phyloP scores from a whole-genome alignment of 2,329 filamentous ascomycete species.

The Aotearoamyces nothofagi region DNA sequence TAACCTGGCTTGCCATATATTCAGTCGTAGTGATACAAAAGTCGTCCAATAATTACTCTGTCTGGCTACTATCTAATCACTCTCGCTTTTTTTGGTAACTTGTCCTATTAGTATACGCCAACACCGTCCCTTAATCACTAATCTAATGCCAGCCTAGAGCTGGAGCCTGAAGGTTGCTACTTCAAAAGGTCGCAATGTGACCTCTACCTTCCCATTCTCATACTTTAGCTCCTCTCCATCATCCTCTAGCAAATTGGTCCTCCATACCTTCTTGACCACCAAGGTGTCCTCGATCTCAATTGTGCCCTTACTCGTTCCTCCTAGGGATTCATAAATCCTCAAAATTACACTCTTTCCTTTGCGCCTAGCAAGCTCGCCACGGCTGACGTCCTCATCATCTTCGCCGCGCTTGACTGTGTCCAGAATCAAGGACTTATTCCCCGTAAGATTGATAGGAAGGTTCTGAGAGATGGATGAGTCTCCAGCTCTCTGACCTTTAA shows the following conservation, averaged over 20 bases:
- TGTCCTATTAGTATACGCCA: too few relatives aligned
- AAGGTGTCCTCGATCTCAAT: slow-evolving; percentile 52
- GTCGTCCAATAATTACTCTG: too few relatives aligned
- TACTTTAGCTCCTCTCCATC: slow-evolving; percentile 49
- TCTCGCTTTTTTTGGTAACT: background rate
- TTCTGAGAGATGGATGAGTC: slow-evolving; percentile 25
- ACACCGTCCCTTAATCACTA: background rate
- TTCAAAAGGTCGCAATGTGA: slow-evolving; percentile 67
- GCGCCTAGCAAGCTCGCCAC: slow-evolving; percentile 45
- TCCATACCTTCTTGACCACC: slow-evolving; percentile 61
- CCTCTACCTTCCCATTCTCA: slow-evolving; percentile 33
- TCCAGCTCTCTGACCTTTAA: slow-evolving; percentile 26
- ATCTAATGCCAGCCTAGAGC: slow-evolving; percentile 24
- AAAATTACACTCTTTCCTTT: slow-evolving; percentile 69
- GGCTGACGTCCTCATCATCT: slow-evolving; percentile 61
- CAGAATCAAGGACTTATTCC: slow-evolving; percentile 55
- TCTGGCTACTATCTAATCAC: too few relatives aligned
- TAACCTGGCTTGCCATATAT: too few relatives aligned
- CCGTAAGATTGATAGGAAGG: slow-evolving; percentile 49
- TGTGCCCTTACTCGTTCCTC: slow-evolving; percentile 60
- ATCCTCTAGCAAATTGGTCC: slow-evolving; percentile 82
- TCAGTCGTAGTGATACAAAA: too few relatives aligned
- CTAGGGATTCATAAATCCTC: slow-evolving; percentile 76
- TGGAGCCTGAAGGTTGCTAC: slow-evolving; percentile 65
- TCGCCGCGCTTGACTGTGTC: slow-evolving; percentile 92